Conservation (phyloP, 2,329 filamentous ascomycete genomes). For the Hansfordia pulvinata region DNA sequence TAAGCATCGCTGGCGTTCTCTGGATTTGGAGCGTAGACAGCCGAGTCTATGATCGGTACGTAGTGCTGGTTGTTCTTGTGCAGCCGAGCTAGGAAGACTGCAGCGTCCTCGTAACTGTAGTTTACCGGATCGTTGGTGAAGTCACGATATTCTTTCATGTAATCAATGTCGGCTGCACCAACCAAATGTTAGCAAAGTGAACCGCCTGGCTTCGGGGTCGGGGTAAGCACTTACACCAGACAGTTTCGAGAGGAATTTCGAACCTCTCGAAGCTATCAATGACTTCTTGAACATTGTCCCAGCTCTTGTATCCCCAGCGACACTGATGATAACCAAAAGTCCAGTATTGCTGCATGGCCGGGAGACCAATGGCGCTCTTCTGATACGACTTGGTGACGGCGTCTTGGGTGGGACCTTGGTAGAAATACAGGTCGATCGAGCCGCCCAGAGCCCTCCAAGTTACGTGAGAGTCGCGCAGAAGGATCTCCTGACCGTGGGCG, state of each 20-base stretch:
- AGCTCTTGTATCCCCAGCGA: conserved; percentile 69
- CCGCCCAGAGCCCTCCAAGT: conserved; percentile 68
- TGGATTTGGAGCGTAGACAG: conserved; percentile 57
- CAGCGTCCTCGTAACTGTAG: conserved; percentile 44
- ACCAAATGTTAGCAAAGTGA: conserved; percentile 29
- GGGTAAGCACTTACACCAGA: conserved; percentile 37
- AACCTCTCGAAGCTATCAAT: conserved; percentile 51
- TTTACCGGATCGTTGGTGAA: conserved; percentile 47
- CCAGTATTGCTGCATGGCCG: conserved; percentile 72
- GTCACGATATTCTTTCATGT: conserved; percentile 49
- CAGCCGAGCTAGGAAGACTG: conserved; percentile 44
- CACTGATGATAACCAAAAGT: conserved; percentile 75
- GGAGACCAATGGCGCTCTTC: conserved; percentile 50
- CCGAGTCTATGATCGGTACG: conserved; percentile 62
- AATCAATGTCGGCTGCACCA: conserved; percentile 51
- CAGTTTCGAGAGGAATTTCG: conserved; percentile 57
- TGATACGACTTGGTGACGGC: conserved; percentile 62
- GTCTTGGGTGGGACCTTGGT: conserved; percentile 54
- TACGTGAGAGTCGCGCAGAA: conserved; percentile 48
- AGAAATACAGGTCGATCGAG: conserved; percentile 68
- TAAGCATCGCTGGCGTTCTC: conserved; percentile 54
- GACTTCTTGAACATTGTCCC: conserved; percentile 52
- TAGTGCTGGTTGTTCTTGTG: conserved; percentile 55
- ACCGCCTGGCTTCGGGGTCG: neutral
- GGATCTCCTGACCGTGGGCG: conserved; percentile 60